Percentiles rank a stretch among this genome's conserved stretches.
Evolutionary conservation across 306 rosid genomes (phyloP).

Genomic region (Cucumis sativus): DNA sequence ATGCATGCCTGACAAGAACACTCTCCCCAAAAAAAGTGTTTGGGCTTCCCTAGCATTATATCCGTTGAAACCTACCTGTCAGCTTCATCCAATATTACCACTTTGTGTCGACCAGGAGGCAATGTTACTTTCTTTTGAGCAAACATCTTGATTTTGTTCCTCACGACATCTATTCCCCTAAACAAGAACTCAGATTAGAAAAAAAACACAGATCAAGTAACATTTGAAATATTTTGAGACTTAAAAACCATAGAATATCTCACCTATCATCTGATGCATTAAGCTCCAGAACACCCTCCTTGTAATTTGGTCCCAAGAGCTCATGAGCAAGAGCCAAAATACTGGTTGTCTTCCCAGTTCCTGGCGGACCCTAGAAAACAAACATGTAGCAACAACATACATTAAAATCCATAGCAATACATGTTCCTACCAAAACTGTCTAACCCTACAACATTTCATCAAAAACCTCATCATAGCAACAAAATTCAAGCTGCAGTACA

Average conservation of each 20-base stretch:
- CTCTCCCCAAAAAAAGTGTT: no score
- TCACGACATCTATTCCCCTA: constrained; percentile 95
- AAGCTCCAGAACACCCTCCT: constrained; percentile 84
- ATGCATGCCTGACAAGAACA: background rate
- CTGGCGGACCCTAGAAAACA: constrained; percentile 80
- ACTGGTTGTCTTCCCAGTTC: constrained; percentile 91
- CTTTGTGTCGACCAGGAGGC: constrained; percentile 70
- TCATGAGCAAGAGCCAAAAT: constrained; percentile 90
- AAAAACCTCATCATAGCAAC: background rate
- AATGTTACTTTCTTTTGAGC: constrained; percentile 85
- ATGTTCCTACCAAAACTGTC: no score
- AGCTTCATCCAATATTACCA: constrained; percentile 91
- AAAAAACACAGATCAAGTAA: background rate
- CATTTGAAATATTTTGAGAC: background rate
- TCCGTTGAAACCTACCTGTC: constrained; percentile 44
- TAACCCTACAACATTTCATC: no score
- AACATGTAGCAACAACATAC: constrained; percentile 3
- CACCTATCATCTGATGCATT: constrained; percentile 96
- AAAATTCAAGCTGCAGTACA: no score
- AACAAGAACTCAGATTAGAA: background rate
- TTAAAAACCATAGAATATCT: background rate
- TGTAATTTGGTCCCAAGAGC: constrained; percentile 68
- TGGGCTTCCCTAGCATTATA: background rate
- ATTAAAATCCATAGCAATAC: background rate
- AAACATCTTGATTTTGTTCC: constrained; percentile 97